Conservation (phyloP, 495 filamentous ascomycete genomes). For the Neohortaea acidophila region DNA sequence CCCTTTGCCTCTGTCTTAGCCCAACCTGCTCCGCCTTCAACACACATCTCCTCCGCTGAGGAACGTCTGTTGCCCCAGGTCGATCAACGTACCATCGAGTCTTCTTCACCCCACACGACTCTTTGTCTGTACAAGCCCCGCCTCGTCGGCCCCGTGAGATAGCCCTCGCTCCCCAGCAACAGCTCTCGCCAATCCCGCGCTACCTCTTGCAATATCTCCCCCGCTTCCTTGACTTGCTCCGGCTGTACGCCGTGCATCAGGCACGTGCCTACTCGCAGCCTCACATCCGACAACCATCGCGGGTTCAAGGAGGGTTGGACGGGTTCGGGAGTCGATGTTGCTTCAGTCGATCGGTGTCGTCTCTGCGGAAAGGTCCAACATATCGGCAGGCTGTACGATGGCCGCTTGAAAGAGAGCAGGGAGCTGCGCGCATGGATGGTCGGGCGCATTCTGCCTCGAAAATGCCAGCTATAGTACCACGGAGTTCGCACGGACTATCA, state of each 20-base stretch:
- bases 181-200: slow-evolving; percentile 64
- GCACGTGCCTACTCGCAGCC: slow-evolving; percentile 63
- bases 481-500: too few species aligned
- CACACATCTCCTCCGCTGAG: slow-evolving; percentile 7
- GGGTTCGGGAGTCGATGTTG: background rate
- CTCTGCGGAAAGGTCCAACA: too few species aligned
- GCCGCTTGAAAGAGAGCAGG: too few species aligned
- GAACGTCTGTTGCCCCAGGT: slow-evolving; percentile 6
- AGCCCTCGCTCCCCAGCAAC: slow-evolving; percentile 67
- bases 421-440: too few species aligned
- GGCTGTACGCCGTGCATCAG: slow-evolving; percentile 58
- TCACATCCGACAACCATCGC: slow-evolving; percentile 66
- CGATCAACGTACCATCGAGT: slow-evolving; percentile 22
- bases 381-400: too few species aligned
- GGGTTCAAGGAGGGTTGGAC: slow-evolving; percentile 23
- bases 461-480: too few species aligned
- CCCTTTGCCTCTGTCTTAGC: slow-evolving; percentile 24
- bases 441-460: too few species aligned
- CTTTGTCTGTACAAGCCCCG: slow-evolving; percentile 53
- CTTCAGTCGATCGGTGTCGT: slow-evolving; percentile 2
- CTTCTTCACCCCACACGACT: slow-evolving; percentile 89
- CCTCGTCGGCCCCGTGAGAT: slow-evolving; percentile 48
- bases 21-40: slow-evolving; percentile 2
- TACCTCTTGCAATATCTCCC: slow-evolving; percentile 43
- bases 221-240: slow-evolving; percentile 46